Evolutionary conservation across 805 yeast species (phyloP).

Genomic region (Zygoascus ofunaensis): DNA sequence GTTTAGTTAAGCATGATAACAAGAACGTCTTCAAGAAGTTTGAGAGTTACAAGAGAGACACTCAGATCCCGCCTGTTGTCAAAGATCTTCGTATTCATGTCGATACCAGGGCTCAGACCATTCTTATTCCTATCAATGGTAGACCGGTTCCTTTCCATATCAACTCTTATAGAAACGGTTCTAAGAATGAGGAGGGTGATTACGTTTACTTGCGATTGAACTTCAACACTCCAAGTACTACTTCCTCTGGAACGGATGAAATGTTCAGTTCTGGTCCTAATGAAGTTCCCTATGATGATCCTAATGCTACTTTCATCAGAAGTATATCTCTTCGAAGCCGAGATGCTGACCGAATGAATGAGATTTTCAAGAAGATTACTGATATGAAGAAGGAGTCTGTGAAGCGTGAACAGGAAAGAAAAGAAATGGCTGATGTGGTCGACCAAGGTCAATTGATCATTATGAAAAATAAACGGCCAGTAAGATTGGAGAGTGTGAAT

Average conservation of each 20-base stretch:
- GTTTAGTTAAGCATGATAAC: slow-evolving; percentile 21
- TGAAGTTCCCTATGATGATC: slow-evolving; percentile 87
- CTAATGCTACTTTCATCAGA: slow-evolving; percentile 78
- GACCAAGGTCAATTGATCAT: slow-evolving; percentile 83
- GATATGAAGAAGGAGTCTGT: slow-evolving; percentile 88
- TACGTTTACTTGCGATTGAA: slow-evolving; percentile 83
- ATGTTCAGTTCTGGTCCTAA: slow-evolving; percentile 40
- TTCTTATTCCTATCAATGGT: slow-evolving; percentile 84
- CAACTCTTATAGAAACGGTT: slow-evolving; percentile 86
- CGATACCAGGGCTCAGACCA: slow-evolving; percentile 80
- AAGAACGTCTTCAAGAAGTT: slow-evolving; percentile 79
- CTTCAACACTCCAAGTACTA: slow-evolving; percentile 87
- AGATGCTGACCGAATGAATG: slow-evolving; percentile 84
- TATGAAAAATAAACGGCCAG: slow-evolving; percentile 72
- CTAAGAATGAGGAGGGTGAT: slow-evolving; percentile 94
- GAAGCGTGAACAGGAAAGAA: slow-evolving; percentile 82
- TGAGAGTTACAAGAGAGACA: slow-evolving; percentile 88
- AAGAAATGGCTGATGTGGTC: slow-evolving; percentile 88
- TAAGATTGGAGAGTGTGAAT: slow-evolving; percentile 77
- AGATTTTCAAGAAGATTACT: slow-evolving; percentile 78
- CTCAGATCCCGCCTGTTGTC: slow-evolving; percentile 79
- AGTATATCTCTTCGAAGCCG: slow-evolving; percentile 81
- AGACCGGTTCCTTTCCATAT: slow-evolving; percentile 98
- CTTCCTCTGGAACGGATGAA: slow-evolving; percentile 37
- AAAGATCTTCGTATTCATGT: slow-evolving; percentile 80